Percentiles rank a stretch among this genome's conserved stretches.
phyloP scores from a whole-genome alignment of 1,284 basidiomycete genomes.

The Anthracocystis walkeri region DNA sequence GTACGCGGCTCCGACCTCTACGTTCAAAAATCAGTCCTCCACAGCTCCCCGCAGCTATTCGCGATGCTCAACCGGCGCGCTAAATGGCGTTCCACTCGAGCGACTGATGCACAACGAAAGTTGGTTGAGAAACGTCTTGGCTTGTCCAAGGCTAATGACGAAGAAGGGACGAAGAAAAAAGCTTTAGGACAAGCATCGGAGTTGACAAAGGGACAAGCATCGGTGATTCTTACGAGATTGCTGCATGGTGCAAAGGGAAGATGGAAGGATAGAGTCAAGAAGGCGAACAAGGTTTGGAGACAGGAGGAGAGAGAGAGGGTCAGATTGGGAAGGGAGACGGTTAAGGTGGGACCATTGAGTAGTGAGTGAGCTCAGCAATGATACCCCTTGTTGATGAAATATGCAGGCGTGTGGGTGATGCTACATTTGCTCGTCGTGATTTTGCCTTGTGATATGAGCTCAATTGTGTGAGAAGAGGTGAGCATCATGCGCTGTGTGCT shows the following conservation, averaged over 20 bases:
- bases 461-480: too few species aligned
- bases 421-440: too few species aligned
- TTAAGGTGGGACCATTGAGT: slow-evolving; percentile 49
- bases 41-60: slow-evolving; percentile 63
- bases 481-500: too few species aligned
- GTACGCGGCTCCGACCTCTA: slow-evolving; percentile 79
- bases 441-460: too few species aligned
- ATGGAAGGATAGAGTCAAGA: slow-evolving; percentile 49
- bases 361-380: neutral
- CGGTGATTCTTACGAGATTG: slow-evolving; percentile 50
- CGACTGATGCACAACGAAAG: slow-evolving; percentile 77
- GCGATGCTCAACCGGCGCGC: slow-evolving; percentile 71
- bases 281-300: slow-evolving; percentile 36
- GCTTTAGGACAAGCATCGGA: neutral
- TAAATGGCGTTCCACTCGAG: slow-evolving; percentile 78
- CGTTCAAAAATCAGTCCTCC: slow-evolving; percentile 74
- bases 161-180: slow-evolving; percentile 40
- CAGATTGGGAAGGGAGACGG: slow-evolving; percentile 38
- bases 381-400: neutral
- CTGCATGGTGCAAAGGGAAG: slow-evolving; percentile 50
- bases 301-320: slow-evolving; percentile 39
- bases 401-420: too few species aligned
- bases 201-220: slow-evolving; percentile 60
- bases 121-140: slow-evolving; percentile 76
- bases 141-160: slow-evolving; percentile 13